Conservation (phyloP, 139 green algal species). For the Tetradesmus obliquus region DNA sequence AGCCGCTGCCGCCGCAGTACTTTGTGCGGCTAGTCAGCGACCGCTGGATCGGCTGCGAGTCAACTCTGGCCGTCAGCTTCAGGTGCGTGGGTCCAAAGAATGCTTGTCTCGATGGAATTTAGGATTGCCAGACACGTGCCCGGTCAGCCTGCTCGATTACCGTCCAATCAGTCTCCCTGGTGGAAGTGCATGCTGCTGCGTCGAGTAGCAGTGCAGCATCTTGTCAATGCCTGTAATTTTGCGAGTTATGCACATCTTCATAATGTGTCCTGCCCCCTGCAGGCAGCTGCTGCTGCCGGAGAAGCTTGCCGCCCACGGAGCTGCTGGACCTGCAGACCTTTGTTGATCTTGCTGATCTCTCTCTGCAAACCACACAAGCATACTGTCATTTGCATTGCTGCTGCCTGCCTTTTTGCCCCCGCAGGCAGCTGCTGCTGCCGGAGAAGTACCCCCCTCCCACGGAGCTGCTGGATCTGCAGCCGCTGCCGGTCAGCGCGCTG, state of each 20-base stretch:
- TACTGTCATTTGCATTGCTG: neutral
- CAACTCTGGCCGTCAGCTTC: conserved; percentile 92
- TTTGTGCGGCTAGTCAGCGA: conserved; percentile 85
- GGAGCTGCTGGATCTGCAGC: conserved; percentile 98
- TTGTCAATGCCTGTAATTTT: too few relatives aligned
- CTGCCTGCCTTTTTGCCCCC: conserved; percentile 61
- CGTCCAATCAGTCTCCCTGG: too few relatives aligned
- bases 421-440: conserved; percentile 96
- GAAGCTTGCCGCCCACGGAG: neutral
- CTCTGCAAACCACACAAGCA: too few relatives aligned
- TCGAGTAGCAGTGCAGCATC: too few relatives aligned
- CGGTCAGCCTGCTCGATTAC: neutral
- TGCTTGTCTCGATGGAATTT: neutral
- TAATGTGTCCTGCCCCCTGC: neutral
- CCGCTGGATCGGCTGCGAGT: conserved; percentile 92
- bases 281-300: neutral
- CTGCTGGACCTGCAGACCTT: neutral
- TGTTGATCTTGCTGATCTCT: neutral
- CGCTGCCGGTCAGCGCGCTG: conserved; percentile 92
- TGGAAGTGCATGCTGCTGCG: too few relatives aligned
- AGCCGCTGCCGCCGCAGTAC: conserved; percentile 98
- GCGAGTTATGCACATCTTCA: too few relatives aligned
- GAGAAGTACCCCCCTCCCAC: conserved; percentile 96
- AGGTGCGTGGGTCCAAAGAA: conserved; percentile 46
- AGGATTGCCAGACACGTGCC: neutral